Evolutionary conservation across 106 monocot genomes (phyloP), one percentile per base, ranked within the genome.

Genomic region (Vanilla planifolia): DNA sequence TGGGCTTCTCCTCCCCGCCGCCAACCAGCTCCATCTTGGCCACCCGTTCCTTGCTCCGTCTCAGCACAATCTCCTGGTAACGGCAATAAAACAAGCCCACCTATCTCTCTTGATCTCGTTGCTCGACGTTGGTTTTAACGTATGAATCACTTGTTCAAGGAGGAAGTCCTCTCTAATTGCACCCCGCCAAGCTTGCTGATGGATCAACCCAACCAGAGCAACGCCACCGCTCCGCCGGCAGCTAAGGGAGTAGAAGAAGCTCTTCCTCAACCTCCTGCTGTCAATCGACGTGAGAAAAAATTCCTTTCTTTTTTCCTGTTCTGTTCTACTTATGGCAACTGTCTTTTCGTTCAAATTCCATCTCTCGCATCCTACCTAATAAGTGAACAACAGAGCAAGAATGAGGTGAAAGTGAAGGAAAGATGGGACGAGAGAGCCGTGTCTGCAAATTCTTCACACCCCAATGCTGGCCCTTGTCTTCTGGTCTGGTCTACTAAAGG

Each of bases 221-320:
- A 64, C 78, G 70, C 62, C 67, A 47, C 55, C 8, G 59, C 72
- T 21, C 67, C 79, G 16, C 37, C 71, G 21, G 43, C 76, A 3
- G 66, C 35, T 4, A 83, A 83, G 43, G 66, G 67, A 67, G 33
- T 68, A 0, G 77, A 83, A 24, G 74, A 89, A 22, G 81, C 83
- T 48, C 64, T 65, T 34, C 65, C 65, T 32, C 80, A 78, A 28
- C 61, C 65, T 15, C 78, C 80, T 2, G 58, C 43, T 1, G 86
- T 76, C 19, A 96, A 96, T 71, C 80, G 95, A 81, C 95, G 95
- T 96, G 63, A 78, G 90, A 13, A 13, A 16, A 45, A 5, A 13
- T 8, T 19, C 20, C 15, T 40, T 34, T 52, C 28, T 61, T 19
- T 33, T 26, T 66, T 26, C 42, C 35, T 24, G 26, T 27, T 22